Conservation (phyloP, 163 green algal genomes). For the Chloromonas sp. region DNA sequence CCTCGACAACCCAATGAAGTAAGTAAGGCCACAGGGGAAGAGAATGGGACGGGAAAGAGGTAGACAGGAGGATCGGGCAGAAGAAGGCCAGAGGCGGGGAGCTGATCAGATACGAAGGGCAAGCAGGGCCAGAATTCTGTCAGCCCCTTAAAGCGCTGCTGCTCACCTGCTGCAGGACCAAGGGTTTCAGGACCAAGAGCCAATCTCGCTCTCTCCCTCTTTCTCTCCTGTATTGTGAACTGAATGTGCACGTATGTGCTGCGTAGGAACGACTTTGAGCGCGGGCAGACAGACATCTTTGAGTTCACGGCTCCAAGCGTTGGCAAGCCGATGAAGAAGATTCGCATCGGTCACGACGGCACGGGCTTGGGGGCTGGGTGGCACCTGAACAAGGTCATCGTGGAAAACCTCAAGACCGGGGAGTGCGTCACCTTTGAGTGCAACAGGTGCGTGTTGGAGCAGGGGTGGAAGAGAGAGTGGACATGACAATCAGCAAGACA, state of each 20-base stretch:
- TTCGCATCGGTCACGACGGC: slow-evolving; percentile 53
- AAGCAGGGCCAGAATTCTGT: background rate
- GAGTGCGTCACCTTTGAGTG: slow-evolving; percentile 25
- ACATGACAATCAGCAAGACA: too few species aligned
- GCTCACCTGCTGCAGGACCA: background rate
- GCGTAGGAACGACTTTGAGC: slow-evolving; percentile 54
- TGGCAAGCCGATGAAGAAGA: slow-evolving; percentile 30
- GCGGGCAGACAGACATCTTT: slow-evolving; percentile 53
- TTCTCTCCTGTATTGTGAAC: too few species aligned
- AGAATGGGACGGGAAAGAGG: background rate
- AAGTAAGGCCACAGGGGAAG: slow-evolving; percentile 2
- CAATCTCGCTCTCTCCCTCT: too few species aligned
- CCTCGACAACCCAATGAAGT: slow-evolving; percentile 37
- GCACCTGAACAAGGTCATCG: slow-evolving; percentile 46
- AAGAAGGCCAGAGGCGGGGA: background rate
- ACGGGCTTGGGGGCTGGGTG: slow-evolving; percentile 37
- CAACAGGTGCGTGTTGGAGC: slow-evolving; percentile 23
- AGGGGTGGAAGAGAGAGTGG: background rate
- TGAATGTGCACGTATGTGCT: background rate
- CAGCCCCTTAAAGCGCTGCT: background rate
- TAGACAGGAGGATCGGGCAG: background rate
- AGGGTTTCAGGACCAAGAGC: too few species aligned
- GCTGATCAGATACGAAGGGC: too few species aligned
- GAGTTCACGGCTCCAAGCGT: slow-evolving; percentile 37
- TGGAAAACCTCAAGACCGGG: slow-evolving; percentile 20